Base-by-base conservation (phyloP, 306 rosid species). In the Prunus armeniaca region DNA sequence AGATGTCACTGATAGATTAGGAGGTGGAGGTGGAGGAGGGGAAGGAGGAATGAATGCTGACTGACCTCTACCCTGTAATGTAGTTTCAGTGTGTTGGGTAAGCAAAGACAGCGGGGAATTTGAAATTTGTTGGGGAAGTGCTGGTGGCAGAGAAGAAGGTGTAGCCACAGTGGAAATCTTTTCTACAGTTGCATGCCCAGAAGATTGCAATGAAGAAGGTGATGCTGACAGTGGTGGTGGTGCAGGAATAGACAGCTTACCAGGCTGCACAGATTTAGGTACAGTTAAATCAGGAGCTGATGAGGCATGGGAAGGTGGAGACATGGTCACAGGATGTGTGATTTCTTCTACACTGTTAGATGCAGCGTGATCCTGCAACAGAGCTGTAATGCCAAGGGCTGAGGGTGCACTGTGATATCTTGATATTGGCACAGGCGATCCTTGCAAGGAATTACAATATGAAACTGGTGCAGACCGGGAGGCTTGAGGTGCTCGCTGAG, bases 321-420 rank as follows among this genome's bases (percentile, higher is more conserved):
- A 75, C 77, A 70, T 7, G 24, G 81, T 80, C 82, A 65, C 86
- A 68, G 79, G 87, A 63, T 78, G 76, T 62, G 58, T 55, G 67
- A 51, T 69, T 67, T 88, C 84, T 75, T 79, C 91, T 80, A 82
- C 82, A 57, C 19, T 69, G 80, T 80, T 82, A 63, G 54, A 74
- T 22, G 78, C 64, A 54, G 89, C 84, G 60, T 86, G 91, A 85
- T 96, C 99, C 34, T 88, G 97, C 86, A 96, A 82, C 71, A 91
- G 88, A 66, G 93, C 86, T 74, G 97, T 92, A 81, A 92, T 93
- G 83, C 98, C 98, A 64, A 92, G 91, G 78, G 93, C 80, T 45
- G 94, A 86, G 65, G 97, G 89, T 34, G 90, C 83, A 76, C 90
- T 86, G 18, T 73, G 89, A 84, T 81, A 90, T 87, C 96, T 87